Evolutionary conservation across 2,329 filamentous ascomycete genomes (phyloP).

Genomic region (Ophiostoma montium): DNA sequence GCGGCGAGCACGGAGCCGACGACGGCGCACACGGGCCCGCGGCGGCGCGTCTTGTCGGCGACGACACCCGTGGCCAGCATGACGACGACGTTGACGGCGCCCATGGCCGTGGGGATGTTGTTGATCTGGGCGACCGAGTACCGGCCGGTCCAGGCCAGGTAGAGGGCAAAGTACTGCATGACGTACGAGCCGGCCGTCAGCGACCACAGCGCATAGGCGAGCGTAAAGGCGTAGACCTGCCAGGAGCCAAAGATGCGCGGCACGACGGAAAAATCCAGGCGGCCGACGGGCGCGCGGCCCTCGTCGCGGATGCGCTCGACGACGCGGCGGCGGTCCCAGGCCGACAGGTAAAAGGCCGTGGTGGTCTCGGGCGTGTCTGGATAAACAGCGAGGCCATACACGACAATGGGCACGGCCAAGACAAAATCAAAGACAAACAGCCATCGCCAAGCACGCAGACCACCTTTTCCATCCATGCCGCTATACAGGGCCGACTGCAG

Average conservation of each 20-base stretch:
- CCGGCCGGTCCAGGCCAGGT: conserved; percentile 22
- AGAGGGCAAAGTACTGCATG: conserved; percentile 27
- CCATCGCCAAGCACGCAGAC: conserved; percentile 9
- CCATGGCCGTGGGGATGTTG: conserved; percentile 29
- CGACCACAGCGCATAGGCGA: conserved; percentile 25
- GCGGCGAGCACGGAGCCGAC: conserved; percentile 23
- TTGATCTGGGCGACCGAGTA: conserved; percentile 28
- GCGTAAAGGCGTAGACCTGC: conserved; percentile 30
- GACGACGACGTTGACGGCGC: conserved; percentile 28
- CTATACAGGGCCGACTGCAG: conserved; percentile 44
- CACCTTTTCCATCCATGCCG: conserved; percentile 30
- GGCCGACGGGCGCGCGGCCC: conserved; percentile 23
- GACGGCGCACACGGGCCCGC: conserved; percentile 23
- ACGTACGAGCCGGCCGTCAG: conserved; percentile 25
- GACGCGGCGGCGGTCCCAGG: conserved; percentile 48
- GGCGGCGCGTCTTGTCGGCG: conserved; percentile 21
- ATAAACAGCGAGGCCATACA: conserved; percentile 20
- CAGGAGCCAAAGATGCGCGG: conserved; percentile 26
- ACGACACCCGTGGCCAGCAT: conserved; percentile 21
- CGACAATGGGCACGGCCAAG: conserved; percentile 23
- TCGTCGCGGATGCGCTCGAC: conserved; percentile 52
- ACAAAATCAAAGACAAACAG: conserved; percentile 16
- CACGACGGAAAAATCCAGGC: conserved; percentile 24
- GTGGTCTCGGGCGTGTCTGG: conserved; percentile 27
- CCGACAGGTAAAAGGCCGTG: conserved; percentile 23